phyloP scores from a whole-genome alignment of 176 grass and related monocot genomes.

The Oryza brachyantha region DNA sequence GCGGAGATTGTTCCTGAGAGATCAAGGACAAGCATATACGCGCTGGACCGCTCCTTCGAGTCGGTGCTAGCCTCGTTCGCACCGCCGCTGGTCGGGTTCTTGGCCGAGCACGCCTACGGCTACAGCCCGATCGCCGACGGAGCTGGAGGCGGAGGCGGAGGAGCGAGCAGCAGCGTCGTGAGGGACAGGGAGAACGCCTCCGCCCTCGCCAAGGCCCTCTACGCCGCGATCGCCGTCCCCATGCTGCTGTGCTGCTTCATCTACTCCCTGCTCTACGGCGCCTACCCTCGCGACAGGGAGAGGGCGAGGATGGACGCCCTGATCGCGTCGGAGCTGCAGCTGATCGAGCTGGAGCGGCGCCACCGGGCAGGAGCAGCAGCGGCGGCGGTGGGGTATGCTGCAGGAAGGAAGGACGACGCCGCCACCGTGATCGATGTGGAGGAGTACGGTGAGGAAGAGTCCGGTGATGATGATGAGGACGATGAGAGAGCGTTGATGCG shows the following conservation, averaged over 20 bases:
- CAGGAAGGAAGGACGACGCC: conserved; percentile 25
- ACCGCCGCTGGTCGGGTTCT: conserved; percentile 62
- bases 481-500: conserved; percentile 42
- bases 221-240: conserved; percentile 67
- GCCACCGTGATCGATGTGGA: conserved; percentile 48
- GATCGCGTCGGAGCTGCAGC: conserved; percentile 60
- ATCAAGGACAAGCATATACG: conserved; percentile 86
- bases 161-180: conserved; percentile 18
- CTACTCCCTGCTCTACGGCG: conserved; percentile 65
- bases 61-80: conserved; percentile 81
- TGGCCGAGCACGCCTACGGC: conserved; percentile 66
- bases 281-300: conserved; percentile 75
- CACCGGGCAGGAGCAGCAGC: neutral
- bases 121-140: conserved; percentile 50
- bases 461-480: conserved; percentile 14
- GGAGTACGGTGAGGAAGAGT: conserved; percentile 39
- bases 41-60: conserved; percentile 80
- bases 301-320: conserved; percentile 75
- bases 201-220: conserved; percentile 77
- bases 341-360: conserved; percentile 46
- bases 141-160: no score
- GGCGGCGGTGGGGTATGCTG: no score
- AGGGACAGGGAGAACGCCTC: conserved; percentile 56
- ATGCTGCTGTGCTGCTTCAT: conserved; percentile 84
- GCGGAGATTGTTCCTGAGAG: conserved; percentile 89